Percentiles rank a stretch among this genome's conserved stretches.
Conservation (phyloP, 371 early-diverging fungal genomes). For the Fennellomyces sp. region DNA sequence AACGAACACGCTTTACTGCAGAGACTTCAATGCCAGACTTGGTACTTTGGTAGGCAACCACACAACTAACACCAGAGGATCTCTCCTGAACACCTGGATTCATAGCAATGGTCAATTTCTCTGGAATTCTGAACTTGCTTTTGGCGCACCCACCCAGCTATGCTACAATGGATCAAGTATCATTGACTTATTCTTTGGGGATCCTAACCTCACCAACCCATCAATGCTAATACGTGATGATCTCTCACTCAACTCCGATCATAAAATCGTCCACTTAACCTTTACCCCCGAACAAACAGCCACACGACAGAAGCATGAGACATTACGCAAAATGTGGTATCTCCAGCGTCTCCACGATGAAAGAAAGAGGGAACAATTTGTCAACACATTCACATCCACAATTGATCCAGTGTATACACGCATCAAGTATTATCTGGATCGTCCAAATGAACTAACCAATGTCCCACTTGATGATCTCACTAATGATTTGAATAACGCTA, state of each 20-base stretch:
- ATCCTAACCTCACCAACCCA: neutral
- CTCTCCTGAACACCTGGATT: no score
- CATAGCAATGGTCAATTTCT: no score
- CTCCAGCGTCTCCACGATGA: no score
- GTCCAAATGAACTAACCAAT: neutral
- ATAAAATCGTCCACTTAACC: neutral
- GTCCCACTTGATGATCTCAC: neutral
- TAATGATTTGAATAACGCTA: neutral
- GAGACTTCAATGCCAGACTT: slow-evolving; percentile 1
- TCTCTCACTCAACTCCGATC: neutral
- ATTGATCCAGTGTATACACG: neutral
- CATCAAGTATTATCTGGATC: neutral
- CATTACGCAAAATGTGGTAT: no score
- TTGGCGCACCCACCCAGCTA: no score
- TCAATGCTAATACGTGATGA: neutral
- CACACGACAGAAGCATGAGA: neutral
- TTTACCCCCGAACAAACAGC: neutral
- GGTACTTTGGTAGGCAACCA: no score
- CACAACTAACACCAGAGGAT: no score
- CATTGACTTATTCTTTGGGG: slow-evolving; percentile 8
- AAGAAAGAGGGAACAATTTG: no score
- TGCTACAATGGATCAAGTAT: slow-evolving; percentile 13
- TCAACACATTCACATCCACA: no score
- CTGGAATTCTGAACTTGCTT: no score
- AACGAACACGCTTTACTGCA: neutral